These are phyloP conservation scores for Fusarium gaditjirri DNA, from an alignment of 2,329 filamentous ascomycete genomes.

Conservation along the genomic window DNA sequence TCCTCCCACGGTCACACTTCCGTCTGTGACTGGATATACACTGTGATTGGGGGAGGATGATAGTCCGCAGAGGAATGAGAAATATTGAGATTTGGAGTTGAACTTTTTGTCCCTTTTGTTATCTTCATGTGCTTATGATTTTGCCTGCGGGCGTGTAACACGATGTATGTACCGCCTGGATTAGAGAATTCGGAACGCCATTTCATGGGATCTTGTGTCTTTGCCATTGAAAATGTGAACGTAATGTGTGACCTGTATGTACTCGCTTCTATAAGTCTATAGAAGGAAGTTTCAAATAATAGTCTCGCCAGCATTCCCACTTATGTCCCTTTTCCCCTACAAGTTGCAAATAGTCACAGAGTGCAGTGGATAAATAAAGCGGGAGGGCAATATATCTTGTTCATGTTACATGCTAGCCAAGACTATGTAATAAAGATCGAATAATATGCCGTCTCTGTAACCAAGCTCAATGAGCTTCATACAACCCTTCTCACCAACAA, in stretches of 20 bases:
- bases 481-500: not conserved
- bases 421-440: not conserved
- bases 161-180: slow-evolving; percentile 11
- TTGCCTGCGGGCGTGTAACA: slow-evolving; percentile 27
- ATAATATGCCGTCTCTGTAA: not conserved
- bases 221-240: not conserved
- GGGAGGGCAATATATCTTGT: slow-evolving; percentile 8
- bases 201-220: not conserved
- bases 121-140: slow-evolving; percentile 37
- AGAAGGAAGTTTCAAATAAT: not conserved
- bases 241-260: not conserved
- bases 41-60: not conserved
- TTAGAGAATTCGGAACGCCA: slow-evolving; percentile 25
- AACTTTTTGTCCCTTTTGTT: slow-evolving; percentile 31
- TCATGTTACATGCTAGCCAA: slow-evolving; percentile 6
- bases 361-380: not conserved
- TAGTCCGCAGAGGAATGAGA: slow-evolving; percentile 10
- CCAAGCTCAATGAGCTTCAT: not conserved
- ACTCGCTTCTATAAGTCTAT: not conserved
- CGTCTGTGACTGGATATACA: slow-evolving; percentile 22
- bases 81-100: slow-evolving; percentile 31
- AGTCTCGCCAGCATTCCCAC: not conserved
- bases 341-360: not conserved
- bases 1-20: not conserved
- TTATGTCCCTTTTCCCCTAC: not conserved